phyloP scores from a whole-genome alignment of 1,284 basidiomycete genomes.

The Flammula alnicola region DNA sequence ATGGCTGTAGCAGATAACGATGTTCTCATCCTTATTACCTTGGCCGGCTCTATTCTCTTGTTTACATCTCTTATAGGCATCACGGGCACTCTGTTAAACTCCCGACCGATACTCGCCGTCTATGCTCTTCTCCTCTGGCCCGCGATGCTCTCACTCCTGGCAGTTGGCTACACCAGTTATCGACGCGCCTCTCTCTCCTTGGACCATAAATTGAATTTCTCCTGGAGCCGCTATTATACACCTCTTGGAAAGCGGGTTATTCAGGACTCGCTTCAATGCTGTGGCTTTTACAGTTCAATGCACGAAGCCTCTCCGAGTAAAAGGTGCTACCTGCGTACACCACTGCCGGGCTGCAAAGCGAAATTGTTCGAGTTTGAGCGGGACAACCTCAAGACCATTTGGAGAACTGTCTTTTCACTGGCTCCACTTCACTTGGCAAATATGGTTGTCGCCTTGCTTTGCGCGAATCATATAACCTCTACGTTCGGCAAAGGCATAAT shows the following conservation, averaged over 20 bases:
- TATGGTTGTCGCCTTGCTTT: slow-evolving; percentile 67
- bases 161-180: slow-evolving; percentile 74
- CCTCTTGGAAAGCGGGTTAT: slow-evolving; percentile 61
- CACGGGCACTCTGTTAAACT: slow-evolving; percentile 73
- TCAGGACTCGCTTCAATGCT: slow-evolving; percentile 73
- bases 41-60: slow-evolving; percentile 59
- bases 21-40: slow-evolving; percentile 65
- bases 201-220: slow-evolving; percentile 73
- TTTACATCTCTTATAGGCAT: slow-evolving; percentile 70
- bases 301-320: slow-evolving; percentile 66
- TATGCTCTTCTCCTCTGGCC: slow-evolving; percentile 78
- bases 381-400: slow-evolving; percentile 56
- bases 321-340: slow-evolving; percentile 69
- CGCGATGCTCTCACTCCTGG: slow-evolving; percentile 63
- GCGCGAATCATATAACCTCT: slow-evolving; percentile 74
- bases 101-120: slow-evolving; percentile 72
- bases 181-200: slow-evolving; percentile 72
- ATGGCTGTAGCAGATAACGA: slow-evolving; percentile 60
- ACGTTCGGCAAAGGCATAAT: slow-evolving; percentile 74
- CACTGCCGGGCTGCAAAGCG: slow-evolving; percentile 74
- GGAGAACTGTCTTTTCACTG: slow-evolving; percentile 65
- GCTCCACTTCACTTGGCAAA: slow-evolving; percentile 68
- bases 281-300: slow-evolving; percentile 71
- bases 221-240: slow-evolving; percentile 73
- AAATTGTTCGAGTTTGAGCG: slow-evolving; percentile 65